A percentile compares a stretch with the other conserved stretches of the same genome.
Conservation (phyloP, 1,284 basidiomycete genomes). For the Wallemia hederae region DNA sequence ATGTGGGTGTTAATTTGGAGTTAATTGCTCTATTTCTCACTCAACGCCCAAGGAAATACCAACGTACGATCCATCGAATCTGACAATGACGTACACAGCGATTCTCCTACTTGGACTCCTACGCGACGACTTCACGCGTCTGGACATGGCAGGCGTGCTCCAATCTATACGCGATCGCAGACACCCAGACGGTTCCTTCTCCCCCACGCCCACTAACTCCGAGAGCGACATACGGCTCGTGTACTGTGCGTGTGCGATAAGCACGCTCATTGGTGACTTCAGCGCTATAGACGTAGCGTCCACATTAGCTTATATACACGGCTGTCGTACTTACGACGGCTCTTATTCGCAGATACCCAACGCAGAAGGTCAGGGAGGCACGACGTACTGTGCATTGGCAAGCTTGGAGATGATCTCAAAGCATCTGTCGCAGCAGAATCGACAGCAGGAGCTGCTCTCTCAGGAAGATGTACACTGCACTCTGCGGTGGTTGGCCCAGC, state of each 20-base stretch:
- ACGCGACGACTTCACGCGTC: not conserved
- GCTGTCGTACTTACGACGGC: not conserved
- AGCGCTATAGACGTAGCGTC: not conserved
- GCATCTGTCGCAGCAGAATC: not conserved
- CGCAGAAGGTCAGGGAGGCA: not conserved
- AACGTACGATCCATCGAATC: constrained; percentile 3
- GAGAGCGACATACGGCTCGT: not conserved
- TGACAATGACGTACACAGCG: not conserved
- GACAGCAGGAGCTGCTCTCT: not conserved
- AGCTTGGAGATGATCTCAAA: not conserved
- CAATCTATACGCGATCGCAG: not conserved
- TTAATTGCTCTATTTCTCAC: too few relatives aligned
- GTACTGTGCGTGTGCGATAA: not conserved
- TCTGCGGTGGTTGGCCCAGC: not conserved
- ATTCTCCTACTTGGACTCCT: not conserved
- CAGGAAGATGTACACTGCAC: not conserved
- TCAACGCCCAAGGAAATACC: constrained; percentile 13
- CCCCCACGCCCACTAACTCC: not conserved
- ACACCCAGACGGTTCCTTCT: not conserved
- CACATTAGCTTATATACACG: not conserved
- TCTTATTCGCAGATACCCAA: not conserved
- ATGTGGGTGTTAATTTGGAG: not conserved
- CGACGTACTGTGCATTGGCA: not conserved
- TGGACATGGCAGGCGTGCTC: not conserved
- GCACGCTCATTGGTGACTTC: not conserved